A percentile compares a stretch with the other conserved stretches of the same genome.
These are phyloP conservation scores for Spathaspora sp. DNA, from an alignment of 1,139 yeast species.

Conservation along the genomic window DNA sequence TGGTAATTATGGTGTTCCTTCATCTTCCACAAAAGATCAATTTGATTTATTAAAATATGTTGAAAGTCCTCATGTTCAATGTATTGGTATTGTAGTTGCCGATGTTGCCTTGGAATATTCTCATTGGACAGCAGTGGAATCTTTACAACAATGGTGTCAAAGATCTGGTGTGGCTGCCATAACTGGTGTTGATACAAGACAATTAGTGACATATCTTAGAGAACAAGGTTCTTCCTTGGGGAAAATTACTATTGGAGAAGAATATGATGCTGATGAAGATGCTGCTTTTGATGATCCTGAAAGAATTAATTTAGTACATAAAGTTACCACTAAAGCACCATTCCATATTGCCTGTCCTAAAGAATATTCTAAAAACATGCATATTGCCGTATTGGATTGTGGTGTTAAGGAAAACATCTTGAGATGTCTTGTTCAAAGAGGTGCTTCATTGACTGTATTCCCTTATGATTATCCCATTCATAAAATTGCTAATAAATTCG, in stretches of 20 bases:
- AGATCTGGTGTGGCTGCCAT: conserved; percentile 96
- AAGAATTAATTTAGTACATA: conserved; percentile 82
- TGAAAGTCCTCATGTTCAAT: conserved; percentile 89
- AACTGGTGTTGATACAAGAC: conserved; percentile 95
- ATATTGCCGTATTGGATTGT: conserved; percentile 92
- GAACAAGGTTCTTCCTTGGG: conserved; percentile 95
- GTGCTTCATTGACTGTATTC: conserved; percentile 93
- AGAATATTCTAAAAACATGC: conserved; percentile 56
- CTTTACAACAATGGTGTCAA: conserved; percentile 92
- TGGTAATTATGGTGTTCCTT: conserved; percentile 98
- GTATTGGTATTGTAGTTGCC: conserved; percentile 94
- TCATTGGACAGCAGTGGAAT: conserved; percentile 99
- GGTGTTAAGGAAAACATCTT: conserved; percentile 97
- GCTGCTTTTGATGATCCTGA: conserved; percentile 95
- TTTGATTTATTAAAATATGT: conserved; percentile 83
- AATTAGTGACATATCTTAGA: conserved; percentile 86
- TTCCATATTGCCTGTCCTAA: conserved; percentile 79
- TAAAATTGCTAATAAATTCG: conserved; percentile 87
- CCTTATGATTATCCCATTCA: conserved; percentile 94
- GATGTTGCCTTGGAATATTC: conserved; percentile 94
- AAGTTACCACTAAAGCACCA: conserved; percentile 93
- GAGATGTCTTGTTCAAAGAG: conserved; percentile 90
- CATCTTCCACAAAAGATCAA: conserved; percentile 75
- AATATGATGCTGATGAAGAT: conserved; percentile 86
- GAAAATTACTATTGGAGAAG: conserved; percentile 84